Evolutionary conservation across 129 eudicot genomes (phyloP).

Genomic region (Mikania micrantha): DNA sequence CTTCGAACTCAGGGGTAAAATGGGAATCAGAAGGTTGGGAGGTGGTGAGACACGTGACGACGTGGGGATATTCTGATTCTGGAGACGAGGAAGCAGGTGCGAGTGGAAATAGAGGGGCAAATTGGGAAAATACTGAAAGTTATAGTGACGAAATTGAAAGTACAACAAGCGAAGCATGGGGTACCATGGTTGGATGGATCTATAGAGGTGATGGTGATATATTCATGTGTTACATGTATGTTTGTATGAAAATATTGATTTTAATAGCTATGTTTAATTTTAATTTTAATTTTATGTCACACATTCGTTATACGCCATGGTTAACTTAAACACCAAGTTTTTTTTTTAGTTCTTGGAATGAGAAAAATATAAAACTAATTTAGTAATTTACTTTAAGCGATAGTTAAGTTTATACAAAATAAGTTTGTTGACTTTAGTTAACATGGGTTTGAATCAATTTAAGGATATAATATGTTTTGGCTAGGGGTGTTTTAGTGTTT

Average conservation of each 20-base stretch:
- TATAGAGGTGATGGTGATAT: constrained; percentile 1
- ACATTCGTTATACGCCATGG: constrained; percentile 18
- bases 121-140: constrained; percentile 25
- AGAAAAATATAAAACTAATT: no score
- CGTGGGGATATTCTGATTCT: constrained; percentile 22
- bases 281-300: constrained; percentile 4
- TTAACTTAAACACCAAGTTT: constrained; percentile 8
- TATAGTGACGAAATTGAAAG: constrained; percentile 1
- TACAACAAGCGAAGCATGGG: constrained; percentile 11
- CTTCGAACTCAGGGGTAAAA: constrained; percentile 39
- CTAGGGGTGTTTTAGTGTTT: no score
- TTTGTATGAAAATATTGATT: neutral
- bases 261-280: neutral
- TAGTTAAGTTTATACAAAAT: no score
- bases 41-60: constrained; percentile 37
- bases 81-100: constrained; percentile 10
- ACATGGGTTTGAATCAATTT: no score
- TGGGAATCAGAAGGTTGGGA: constrained; percentile 83
- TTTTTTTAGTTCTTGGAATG: neutral
- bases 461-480: no score
- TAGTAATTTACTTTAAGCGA: no score
- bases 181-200: constrained; percentile 9
- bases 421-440: no score
- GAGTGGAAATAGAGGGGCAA: constrained; percentile 22
- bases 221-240: constrained; percentile 4